Conservation (phyloP, 2,329 filamentous ascomycete genomes). For the Talaromyces sp. region DNA sequence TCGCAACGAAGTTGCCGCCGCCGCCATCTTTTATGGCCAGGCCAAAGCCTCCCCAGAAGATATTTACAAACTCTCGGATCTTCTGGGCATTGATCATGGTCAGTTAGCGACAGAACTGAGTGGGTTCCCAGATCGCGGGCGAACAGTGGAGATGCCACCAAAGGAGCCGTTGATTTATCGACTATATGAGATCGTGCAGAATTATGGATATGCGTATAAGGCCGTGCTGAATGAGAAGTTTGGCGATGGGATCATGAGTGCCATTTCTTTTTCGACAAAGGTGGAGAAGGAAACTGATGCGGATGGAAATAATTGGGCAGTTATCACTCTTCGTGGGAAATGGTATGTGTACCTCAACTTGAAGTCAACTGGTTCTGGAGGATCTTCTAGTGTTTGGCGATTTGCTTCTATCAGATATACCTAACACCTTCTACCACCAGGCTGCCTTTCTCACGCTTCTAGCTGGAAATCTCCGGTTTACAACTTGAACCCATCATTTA, state of each 20-base stretch:
- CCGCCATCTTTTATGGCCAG: slow-evolving; percentile 90
- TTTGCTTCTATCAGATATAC: too few relatives aligned
- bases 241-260: slow-evolving; percentile 94
- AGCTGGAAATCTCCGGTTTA: background rate
- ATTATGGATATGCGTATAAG: slow-evolving; percentile 96
- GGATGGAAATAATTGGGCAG: slow-evolving; percentile 77
- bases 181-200: slow-evolving; percentile 92
- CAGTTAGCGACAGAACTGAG: slow-evolving; percentile 64
- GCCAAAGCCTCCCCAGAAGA: slow-evolving; percentile 73
- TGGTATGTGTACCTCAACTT: too few relatives aligned
- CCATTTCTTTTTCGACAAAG: slow-evolving; percentile 85
- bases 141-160: slow-evolving; percentile 78
- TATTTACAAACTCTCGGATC: slow-evolving; percentile 64
- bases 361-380: too few relatives aligned
- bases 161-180: slow-evolving; percentile 87
- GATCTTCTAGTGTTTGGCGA: too few relatives aligned
- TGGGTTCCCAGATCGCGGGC: slow-evolving; percentile 79
- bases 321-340: slow-evolving; percentile 81
- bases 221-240: slow-evolving; percentile 95
- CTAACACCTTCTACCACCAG: too few relatives aligned
- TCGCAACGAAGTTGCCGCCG: slow-evolving; percentile 80
- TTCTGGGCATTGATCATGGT: slow-evolving; percentile 64
- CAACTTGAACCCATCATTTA: background rate
- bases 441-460: slow-evolving; percentile 53
- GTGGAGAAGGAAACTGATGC: slow-evolving; percentile 93